These are phyloP conservation scores for Annulohypoxylon stygium DNA, from an alignment of 495 filamentous ascomycete species.

Conservation along the genomic window DNA sequence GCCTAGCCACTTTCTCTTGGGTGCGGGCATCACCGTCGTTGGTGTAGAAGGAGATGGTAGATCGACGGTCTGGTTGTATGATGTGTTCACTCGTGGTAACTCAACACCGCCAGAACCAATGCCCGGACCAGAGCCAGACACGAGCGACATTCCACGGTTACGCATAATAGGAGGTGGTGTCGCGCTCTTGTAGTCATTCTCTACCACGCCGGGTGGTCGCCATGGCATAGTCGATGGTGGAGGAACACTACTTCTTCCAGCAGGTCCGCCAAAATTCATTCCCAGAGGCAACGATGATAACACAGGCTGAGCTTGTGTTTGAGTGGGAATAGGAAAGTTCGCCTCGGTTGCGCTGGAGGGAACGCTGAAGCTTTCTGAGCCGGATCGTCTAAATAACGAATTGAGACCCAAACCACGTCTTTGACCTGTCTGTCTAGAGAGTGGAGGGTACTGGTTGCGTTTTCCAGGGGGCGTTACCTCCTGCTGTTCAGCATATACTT, in stretches of 20 bases:
- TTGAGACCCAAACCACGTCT: constrained; percentile 53
- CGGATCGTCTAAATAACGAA: constrained; percentile 55
- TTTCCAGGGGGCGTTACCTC: constrained; percentile 44
- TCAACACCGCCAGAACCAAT: constrained; percentile 38
- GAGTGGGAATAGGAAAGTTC: constrained; percentile 48
- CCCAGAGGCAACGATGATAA: constrained; percentile 19
- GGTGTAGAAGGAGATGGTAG: constrained; percentile 20
- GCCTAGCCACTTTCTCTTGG: constrained; percentile 57
- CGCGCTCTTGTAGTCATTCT: constrained; percentile 53
- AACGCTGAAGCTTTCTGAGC: constrained; percentile 45
- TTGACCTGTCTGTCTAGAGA: constrained; percentile 54
- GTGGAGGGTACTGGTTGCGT: constrained; percentile 62
- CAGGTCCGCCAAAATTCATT: constrained; percentile 16
- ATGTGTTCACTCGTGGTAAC: constrained; percentile 19
- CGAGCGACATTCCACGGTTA: constrained; percentile 47
- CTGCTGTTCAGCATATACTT: constrained; percentile 5
- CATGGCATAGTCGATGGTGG: constrained; percentile 47
- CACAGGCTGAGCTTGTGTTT: constrained; percentile 19
- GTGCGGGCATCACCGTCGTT: constrained; percentile 29
- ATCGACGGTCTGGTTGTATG: constrained; percentile 18
- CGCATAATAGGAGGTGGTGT: constrained; percentile 63
- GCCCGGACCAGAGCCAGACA: constrained; percentile 11
- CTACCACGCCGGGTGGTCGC: constrained; percentile 37
- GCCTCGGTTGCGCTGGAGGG: constrained; percentile 54
- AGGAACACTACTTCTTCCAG: constrained; percentile 48